Conservation (phyloP, 768 basidiomycete species). For the Trametes gibbosa region DNA sequence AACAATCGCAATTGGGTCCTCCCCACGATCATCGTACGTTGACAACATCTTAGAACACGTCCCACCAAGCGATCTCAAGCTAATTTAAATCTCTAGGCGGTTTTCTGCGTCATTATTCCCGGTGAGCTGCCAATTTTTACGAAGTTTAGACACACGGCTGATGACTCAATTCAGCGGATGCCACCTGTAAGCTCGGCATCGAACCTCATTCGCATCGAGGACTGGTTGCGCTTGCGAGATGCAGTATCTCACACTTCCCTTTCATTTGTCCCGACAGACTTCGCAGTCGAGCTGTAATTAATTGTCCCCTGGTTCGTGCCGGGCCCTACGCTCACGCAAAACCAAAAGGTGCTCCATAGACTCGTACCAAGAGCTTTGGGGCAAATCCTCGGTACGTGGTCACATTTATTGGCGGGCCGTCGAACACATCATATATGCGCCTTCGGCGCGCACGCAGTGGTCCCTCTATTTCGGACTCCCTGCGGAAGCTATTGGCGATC, state of each 20-base stretch:
- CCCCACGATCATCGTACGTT: slow-evolving; percentile 1
- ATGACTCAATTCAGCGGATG: background rate
- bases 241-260: too few species aligned
- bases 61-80: background rate
- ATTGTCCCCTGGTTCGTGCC: background rate
- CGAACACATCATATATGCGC: too few species aligned
- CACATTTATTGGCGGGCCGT: background rate
- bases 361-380: background rate
- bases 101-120: background rate
- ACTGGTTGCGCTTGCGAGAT: too few species aligned
- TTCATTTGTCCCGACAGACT: background rate
- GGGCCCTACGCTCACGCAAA: too few species aligned
- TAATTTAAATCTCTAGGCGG: background rate
- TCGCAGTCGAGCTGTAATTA: background rate
- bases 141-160: background rate
- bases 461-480: slow-evolving; percentile 14
- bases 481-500: slow-evolving; percentile 6
- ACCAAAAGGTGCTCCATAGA: background rate
- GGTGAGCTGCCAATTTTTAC: background rate
- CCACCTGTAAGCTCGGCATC: background rate
- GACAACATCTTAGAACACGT: too few species aligned
- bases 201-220: too few species aligned
- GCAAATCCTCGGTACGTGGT: slow-evolving; percentile 3
- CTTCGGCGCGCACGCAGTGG: slow-evolving; percentile 10
- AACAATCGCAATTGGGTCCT: background rate